Conservation (phyloP, 2,329 filamentous ascomycete species). For the Pseudogymnoascus sp. region DNA sequence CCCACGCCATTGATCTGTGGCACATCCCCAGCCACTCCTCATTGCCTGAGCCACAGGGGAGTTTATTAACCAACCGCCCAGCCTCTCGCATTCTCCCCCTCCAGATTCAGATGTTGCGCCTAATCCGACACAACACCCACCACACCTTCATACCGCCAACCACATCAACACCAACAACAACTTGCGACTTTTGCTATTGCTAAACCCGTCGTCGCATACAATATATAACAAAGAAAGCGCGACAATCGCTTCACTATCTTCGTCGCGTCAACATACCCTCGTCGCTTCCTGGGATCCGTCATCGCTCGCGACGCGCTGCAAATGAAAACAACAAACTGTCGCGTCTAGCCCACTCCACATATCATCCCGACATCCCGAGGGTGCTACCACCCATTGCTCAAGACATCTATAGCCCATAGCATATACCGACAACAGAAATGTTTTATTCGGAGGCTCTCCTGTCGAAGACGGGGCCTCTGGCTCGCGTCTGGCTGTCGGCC, state of each 20-base stretch:
- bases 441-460: conserved; percentile 96
- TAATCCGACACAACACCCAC: background rate
- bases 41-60: conserved; percentile 11
- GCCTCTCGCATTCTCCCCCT: conserved; percentile 15
- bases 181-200: background rate
- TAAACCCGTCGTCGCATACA: background rate
- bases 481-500: conserved; percentile 95
- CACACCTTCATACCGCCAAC: background rate
- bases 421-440: conserved; percentile 45
- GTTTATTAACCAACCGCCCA: conserved; percentile 8
- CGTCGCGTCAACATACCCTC: background rate
- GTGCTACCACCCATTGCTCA: conserved; percentile 6
- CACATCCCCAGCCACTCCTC: background rate
- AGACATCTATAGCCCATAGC: background rate
- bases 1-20: background rate
- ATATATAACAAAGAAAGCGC: background rate
- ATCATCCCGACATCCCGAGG: conserved; percentile 3
- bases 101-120: conserved; percentile 11
- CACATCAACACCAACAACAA: conserved; percentile 3
- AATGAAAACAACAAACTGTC: conserved; percentile 9
- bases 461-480: conserved; percentile 93
- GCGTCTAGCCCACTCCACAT: conserved; percentile 7
- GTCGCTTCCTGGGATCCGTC: background rate
- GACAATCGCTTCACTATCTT: conserved; percentile 1
- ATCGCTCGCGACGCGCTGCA: conserved; percentile 3